phyloP scores from a whole-genome alignment of 305 asterid species.

The Fraxinus platypoda region DNA sequence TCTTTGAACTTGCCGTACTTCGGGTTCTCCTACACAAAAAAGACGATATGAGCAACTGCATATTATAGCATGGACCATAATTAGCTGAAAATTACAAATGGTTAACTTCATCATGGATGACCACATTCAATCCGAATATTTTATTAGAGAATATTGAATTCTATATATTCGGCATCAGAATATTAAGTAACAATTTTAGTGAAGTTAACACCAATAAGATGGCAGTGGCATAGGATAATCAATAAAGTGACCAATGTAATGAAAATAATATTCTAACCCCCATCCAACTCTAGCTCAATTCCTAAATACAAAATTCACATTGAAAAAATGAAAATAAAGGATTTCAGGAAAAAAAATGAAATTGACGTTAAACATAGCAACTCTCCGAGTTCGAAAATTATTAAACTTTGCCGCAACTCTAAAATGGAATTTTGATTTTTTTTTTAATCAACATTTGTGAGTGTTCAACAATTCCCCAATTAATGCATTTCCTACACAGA shows the following conservation, averaged over 20 bases:
- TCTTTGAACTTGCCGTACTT: too few relatives aligned
- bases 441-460: background rate
- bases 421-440: too few relatives aligned
- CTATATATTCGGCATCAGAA: too few relatives aligned
- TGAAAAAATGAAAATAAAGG: background rate
- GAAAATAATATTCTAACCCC: background rate
- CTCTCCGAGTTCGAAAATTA: background rate
- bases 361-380: background rate
- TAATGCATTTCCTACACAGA: background rate
- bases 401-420: background rate
- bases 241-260: background rate
- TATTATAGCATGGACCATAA: too few relatives aligned
- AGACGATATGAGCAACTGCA: too few relatives aligned
- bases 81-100: too few relatives aligned
- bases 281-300: background rate
- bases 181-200: background rate
- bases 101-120: too few relatives aligned
- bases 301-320: background rate
- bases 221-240: background rate
- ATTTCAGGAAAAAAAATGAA: background rate
- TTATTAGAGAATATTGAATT: too few relatives aligned
- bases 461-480: background rate
- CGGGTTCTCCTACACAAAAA: too few relatives aligned
- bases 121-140: too few relatives aligned
- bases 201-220: background rate